These are phyloP conservation scores for Panicum miliaceum DNA, from an alignment of 176 grass and related monocot genomes.

Conservation along the genomic window DNA sequence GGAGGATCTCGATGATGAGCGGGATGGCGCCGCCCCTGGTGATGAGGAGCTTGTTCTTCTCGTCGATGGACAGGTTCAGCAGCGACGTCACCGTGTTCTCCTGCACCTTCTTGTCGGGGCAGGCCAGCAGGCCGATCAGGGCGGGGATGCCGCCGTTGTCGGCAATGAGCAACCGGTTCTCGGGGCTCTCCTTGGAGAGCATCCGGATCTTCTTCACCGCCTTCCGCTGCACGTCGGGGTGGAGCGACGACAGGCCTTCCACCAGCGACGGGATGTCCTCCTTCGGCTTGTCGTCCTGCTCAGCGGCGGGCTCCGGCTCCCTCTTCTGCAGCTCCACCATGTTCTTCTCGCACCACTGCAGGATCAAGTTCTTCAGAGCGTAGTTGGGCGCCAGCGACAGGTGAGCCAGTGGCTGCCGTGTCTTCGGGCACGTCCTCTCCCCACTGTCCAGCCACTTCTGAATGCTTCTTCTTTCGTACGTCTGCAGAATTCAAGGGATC, in stretches of 20 bases:
- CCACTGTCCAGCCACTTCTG: conserved; percentile 72
- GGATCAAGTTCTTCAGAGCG: conserved; percentile 67
- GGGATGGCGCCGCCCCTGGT: conserved; percentile 65
- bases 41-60: conserved; percentile 64
- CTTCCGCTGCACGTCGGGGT: conserved; percentile 69
- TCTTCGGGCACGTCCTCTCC: conserved; percentile 65
- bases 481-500: conserved; percentile 21
- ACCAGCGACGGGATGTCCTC: conserved; percentile 68
- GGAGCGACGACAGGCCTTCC: conserved; percentile 60
- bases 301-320: conserved; percentile 42
- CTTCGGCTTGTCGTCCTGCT: conserved; percentile 18
- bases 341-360: conserved; percentile 78
- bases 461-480: conserved; percentile 74
- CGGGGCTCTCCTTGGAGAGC: conserved; percentile 68
- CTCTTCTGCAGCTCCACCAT: conserved; percentile 73
- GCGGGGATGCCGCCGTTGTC: conserved; percentile 55
- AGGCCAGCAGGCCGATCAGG: conserved; percentile 55
- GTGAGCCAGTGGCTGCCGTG: conserved; percentile 56
- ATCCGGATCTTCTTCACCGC: conserved; percentile 67
- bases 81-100: conserved; percentile 73
- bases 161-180: conserved; percentile 58
- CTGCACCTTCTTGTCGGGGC: conserved; percentile 64
- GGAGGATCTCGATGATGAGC: conserved; percentile 63
- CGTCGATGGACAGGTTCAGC: conserved; percentile 74
- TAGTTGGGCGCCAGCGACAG: conserved; percentile 71